Percentiles rank a stretch among this genome's conserved stretches.
Evolutionary conservation across 2,329 filamentous ascomycete genomes (phyloP).

Genomic region (Ramularia collo-cygni): DNA sequence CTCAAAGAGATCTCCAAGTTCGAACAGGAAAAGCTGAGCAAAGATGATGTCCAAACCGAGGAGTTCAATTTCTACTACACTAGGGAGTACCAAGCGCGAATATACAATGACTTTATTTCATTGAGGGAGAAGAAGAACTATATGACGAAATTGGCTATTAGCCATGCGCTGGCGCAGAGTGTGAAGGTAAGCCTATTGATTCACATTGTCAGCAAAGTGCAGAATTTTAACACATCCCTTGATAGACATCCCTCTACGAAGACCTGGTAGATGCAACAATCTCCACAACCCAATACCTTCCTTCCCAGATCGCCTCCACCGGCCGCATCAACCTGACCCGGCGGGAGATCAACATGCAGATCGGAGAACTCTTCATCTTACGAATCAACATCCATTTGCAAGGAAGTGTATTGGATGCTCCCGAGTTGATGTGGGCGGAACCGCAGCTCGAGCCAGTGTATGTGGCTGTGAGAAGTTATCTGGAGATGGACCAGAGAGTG

Average conservation of each 20-base stretch:
- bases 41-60: constrained; percentile 88
- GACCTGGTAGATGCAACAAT: constrained; percentile 92
- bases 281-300: constrained; percentile 85
- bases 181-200: constrained; percentile 60
- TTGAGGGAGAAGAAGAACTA: constrained; percentile 90
- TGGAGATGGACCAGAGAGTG: constrained; percentile 97
- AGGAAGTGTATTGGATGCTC: constrained; percentile 90
- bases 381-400: constrained; percentile 98
- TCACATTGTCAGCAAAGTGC: not conserved
- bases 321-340: constrained; percentile 86
- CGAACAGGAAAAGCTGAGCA: constrained; percentile 78
- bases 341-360: constrained; percentile 97
- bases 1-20: constrained; percentile 92
- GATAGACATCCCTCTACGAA: constrained; percentile 84
- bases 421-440: constrained; percentile 97
- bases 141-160: constrained; percentile 96
- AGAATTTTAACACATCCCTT: constrained; percentile 4
- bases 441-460: constrained; percentile 95
- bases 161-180: constrained; percentile 88
- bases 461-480: constrained; percentile 85
- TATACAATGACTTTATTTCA: constrained; percentile 99
- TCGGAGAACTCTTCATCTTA: constrained; percentile 94
- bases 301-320: constrained; percentile 83
- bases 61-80: constrained; percentile 99
- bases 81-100: constrained; percentile 91